phyloP scores from a whole-genome alignment of 306 rosid genomes.

The Vicia faba region DNA sequence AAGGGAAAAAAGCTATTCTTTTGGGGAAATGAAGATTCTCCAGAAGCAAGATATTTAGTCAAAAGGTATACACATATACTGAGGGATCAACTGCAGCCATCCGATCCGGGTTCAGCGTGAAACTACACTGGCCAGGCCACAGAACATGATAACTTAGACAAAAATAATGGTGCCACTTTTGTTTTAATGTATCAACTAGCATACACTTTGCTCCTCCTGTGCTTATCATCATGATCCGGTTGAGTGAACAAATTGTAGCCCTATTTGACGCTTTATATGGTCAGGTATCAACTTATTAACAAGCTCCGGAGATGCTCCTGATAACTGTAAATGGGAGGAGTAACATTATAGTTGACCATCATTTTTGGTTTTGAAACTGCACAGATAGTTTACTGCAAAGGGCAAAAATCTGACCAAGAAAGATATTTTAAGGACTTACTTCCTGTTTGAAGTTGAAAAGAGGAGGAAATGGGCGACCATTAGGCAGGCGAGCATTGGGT shows the following conservation, averaged over 20 bases:
- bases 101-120: conserved; percentile 49
- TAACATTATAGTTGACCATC: conserved; percentile 7
- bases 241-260: conserved; percentile 56
- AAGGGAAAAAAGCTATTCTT: conserved; percentile 40
- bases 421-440: conserved; percentile 48
- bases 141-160: conserved; percentile 53
- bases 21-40: background rate
- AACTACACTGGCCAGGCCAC: conserved; percentile 47
- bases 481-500: conserved; percentile 81
- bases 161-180: conserved; percentile 53
- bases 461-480: conserved; percentile 81
- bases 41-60: conserved; percentile 18
- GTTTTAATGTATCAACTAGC: conserved; percentile 55
- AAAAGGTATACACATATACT: conserved; percentile 41
- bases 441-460: conserved; percentile 93
- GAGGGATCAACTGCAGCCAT: conserved; percentile 59
- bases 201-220: conserved; percentile 41
- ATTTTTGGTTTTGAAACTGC: conserved; percentile 14
- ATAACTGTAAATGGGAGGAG: conserved; percentile 52
- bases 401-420: background rate
- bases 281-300: conserved; percentile 85
- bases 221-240: conserved; percentile 58
- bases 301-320: conserved; percentile 84
- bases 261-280: conserved; percentile 81
- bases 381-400: background rate